Base-by-base conservation (phyloP, 2,329 filamentous ascomycete species). In the Calonectria multiphialidica region DNA sequence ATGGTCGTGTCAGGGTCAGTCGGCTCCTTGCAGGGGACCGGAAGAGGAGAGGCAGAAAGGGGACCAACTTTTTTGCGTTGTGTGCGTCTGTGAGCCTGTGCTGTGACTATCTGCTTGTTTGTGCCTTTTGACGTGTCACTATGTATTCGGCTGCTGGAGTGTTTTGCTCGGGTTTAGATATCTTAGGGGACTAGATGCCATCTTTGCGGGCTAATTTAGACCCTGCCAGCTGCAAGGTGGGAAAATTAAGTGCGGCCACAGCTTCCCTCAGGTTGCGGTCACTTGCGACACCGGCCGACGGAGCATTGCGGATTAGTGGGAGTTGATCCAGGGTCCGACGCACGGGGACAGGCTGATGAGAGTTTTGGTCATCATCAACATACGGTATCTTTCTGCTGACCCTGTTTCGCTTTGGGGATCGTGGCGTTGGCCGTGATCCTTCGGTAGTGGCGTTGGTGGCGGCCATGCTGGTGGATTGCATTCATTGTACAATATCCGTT, bases 1-100 rank as follows among this genome's bases (percentile, higher is more conserved):
- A 66, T 59, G 61, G 59, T 64, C 21, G 67, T 53, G 42, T 65
- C 47, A 70, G 67, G 67, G 49, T 59, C 42, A 55, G 67, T 62
- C 33, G 33, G 67, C 59, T 64, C 18, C 25, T 28, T 57, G 40
- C 28, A 63, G 30, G 50, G 50, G 50, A 35, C 25, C 16, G n/a
- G 28, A 55, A 9, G 3, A 53, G 15, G 25, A 57, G 33, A 40
- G 44, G 44, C 21, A 25, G 53, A 23, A 25, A 59, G n/a, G 33
- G 33, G 35, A 59, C 5, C 35, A 40, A 15, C 35, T 4, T 23
- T 23, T 59, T 59, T 57, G 53, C 13, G 5, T 9, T 37, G 53
- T 57, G 33, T 42, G 59, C 21, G 25, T 33, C 37, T 45, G 57
- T 62, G 44, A 47, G 44, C 44, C 21, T 47, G 44, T 47, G 44